phyloP scores from a whole-genome alignment of 2,329 filamentous ascomycete species.

The Hypoxylon sp. region DNA sequence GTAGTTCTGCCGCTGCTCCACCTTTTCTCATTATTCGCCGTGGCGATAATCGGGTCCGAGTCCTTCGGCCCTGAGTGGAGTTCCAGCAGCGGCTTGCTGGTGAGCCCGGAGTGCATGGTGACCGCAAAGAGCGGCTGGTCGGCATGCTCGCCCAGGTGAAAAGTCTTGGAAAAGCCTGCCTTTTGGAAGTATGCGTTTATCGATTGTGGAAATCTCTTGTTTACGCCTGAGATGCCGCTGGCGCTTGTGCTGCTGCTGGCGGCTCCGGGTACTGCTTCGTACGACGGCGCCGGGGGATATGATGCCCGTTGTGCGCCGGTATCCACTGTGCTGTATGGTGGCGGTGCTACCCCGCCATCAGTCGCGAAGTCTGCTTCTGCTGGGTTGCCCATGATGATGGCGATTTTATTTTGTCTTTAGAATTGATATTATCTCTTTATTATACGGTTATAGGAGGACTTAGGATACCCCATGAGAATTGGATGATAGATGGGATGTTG shows the following conservation, averaged over 20 bases:
- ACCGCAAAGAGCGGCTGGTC: constrained; percentile 45
- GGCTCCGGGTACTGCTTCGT: constrained; percentile 24
- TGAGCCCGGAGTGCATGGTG: constrained; percentile 36
- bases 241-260: background rate
- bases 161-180: constrained; percentile 27
- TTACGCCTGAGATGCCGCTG: constrained; percentile 21
- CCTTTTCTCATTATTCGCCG: constrained; percentile 32
- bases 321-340: constrained; percentile 28
- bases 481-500: background rate
- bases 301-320: background rate
- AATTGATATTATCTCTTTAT: background rate
- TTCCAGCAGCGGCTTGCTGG: constrained; percentile 41
- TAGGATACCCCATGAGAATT: background rate
- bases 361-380: constrained; percentile 17
- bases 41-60: constrained; percentile 43
- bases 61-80: constrained; percentile 42
- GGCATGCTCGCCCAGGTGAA: constrained; percentile 45
- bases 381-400: constrained; percentile 29
- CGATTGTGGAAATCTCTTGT: constrained; percentile 37
- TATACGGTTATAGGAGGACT: background rate
- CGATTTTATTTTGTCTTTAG: background rate
- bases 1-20: constrained; percentile 21
- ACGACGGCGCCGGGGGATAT: constrained; percentile 23
- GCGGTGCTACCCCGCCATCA: constrained; percentile 22
- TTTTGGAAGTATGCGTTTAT: constrained; percentile 46